Base-by-base conservation (phyloP, 106 monocot genomes). In the Allium sativum region DNA sequence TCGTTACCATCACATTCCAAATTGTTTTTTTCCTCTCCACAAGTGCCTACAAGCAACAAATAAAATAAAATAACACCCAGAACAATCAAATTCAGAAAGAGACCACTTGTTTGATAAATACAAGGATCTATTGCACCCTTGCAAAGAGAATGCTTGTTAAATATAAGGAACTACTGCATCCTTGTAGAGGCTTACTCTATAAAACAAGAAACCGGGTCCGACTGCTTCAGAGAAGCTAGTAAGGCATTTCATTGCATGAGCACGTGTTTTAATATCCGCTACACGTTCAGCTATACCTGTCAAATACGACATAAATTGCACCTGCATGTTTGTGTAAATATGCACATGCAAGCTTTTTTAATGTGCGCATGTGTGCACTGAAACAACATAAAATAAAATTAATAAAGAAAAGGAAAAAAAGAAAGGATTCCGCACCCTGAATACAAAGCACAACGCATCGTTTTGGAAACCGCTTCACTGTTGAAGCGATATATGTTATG, bases 191-290 rank as follows among this genome's bases (percentile, higher is more conserved):
- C 81, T 75, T 76, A 98, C 98, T 45, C 92, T 79, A 20, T 98
- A 87, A 88, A 98, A 98, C 40, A 92, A 67, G 71, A 98, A 98
- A 44, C 84, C 91, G 42, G 98, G 98, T 68, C 98, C 88, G 68
- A 98, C 98, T 56, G 88, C 98, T 74, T 98, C 98, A 64, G 78
- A 85, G 51, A 98, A 98, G 52, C 78, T 71, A 70, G 98, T 92
- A 66, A 98, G 92, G 58, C 98, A 98, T 59, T 92, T 98, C 98
- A 88, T 98, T 80, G 92, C 98, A 72, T 85, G 78, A 58, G 64
- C 66, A 42, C 98, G 91, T 61, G 98, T 92, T 79, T 98, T 98
- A 55, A 98, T 98, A 74, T 98, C 98, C 41, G 98, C 98, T 53
- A 98, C 92, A 45, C 98, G 79, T 79, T 98, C 98, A 69, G 84